phyloP scores from a whole-genome alignment of 345 rosid species.

The Linum usitatissimum region DNA sequence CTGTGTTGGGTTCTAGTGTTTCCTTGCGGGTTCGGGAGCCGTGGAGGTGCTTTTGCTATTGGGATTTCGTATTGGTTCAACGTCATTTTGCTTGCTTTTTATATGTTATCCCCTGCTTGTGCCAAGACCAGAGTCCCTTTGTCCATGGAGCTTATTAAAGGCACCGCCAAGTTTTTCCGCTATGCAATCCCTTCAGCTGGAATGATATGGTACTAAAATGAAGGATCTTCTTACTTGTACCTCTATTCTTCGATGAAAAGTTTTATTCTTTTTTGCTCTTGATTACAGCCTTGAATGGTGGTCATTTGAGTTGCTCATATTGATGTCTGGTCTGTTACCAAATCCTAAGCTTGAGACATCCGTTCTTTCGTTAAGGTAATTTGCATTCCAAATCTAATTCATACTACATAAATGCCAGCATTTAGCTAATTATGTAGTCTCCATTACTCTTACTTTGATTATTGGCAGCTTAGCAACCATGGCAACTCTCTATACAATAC shows the following conservation, averaged over 20 bases:
- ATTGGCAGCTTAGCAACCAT: background rate
- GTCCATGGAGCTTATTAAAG: background rate
- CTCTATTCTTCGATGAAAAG: background rate
- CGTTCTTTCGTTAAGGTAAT: background rate
- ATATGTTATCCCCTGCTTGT: constrained; percentile 1
- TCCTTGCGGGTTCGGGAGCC: background rate
- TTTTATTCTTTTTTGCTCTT: background rate
- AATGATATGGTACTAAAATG: background rate
- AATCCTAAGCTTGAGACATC: constrained; percentile 4
- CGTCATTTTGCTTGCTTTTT: background rate
- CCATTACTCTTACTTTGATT: background rate
- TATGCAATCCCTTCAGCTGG: constrained; percentile 1
- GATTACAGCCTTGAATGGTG: constrained; percentile 2
- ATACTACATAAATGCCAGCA: no score
- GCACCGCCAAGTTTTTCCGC: background rate
- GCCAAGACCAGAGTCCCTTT: constrained; percentile 1
- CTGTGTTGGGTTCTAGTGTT: background rate
- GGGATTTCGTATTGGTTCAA: constrained; percentile 2
- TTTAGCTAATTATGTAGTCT: background rate
- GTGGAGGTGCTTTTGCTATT: background rate
- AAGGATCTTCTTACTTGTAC: background rate
- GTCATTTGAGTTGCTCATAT: constrained; percentile 3
- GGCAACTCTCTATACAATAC: constrained; percentile 1
- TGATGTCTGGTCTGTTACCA: constrained; percentile 1
- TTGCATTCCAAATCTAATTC: background rate